phyloP scores from a whole-genome alignment of 495 filamentous ascomycete genomes.

The Letharia columbiana region DNA sequence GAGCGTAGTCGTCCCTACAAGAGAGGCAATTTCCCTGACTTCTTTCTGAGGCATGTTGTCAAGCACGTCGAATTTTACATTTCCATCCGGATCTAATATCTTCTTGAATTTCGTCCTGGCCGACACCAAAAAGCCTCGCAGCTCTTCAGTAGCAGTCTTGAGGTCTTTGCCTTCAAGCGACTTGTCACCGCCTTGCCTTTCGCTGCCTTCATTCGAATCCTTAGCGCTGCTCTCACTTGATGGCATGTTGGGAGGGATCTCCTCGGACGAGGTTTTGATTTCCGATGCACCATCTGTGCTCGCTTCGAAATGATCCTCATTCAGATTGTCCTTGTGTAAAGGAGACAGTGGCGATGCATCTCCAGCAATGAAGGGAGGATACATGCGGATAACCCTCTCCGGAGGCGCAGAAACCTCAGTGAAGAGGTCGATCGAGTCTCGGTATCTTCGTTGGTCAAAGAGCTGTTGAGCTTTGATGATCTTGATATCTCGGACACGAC shows the following conservation, averaged over 20 bases:
- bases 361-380: slow-evolving; percentile 75
- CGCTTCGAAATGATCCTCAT: neutral
- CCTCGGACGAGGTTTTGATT: slow-evolving; percentile 3
- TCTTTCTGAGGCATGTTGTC: slow-evolving; percentile 42
- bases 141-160: slow-evolving; percentile 64
- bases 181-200: slow-evolving; percentile 31
- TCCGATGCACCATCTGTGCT: neutral
- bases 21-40: slow-evolving; percentile 35
- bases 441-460: slow-evolving; percentile 75
- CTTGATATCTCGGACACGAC: slow-evolving; percentile 70
- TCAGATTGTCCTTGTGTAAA: slow-evolving; percentile 2
- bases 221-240: slow-evolving; percentile 20
- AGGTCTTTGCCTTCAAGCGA: slow-evolving; percentile 71
- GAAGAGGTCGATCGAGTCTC: slow-evolving; percentile 85
- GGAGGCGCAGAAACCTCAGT: slow-evolving; percentile 82
- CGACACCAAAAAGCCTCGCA: slow-evolving; percentile 78
- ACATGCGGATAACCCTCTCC: slow-evolving; percentile 77
- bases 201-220: slow-evolving; percentile 25
- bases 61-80: slow-evolving; percentile 53
- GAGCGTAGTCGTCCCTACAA: slow-evolving; percentile 29
- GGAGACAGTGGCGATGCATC: slow-evolving; percentile 52
- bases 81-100: slow-evolving; percentile 67
- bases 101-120: slow-evolving; percentile 72
- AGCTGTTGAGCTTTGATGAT: slow-evolving; percentile 82
- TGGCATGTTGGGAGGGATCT: neutral